Percentiles rank a stretch among this genome's conserved stretches.
These are phyloP conservation scores for Petunia hybrid DNA, from an alignment of 305 asterid species.

Conservation along the genomic window DNA sequence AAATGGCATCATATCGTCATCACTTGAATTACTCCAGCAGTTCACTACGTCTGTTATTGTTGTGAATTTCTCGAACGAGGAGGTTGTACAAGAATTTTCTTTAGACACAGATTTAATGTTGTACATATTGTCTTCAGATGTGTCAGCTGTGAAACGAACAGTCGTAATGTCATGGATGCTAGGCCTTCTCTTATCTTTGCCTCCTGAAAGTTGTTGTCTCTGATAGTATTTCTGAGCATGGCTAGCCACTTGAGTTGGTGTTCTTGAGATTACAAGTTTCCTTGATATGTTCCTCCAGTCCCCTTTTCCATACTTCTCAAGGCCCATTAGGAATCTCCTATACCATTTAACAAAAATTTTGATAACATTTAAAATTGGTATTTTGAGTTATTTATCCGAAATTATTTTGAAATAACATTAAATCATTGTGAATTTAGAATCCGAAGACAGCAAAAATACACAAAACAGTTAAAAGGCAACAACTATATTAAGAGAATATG, in stretches of 20 bases:
- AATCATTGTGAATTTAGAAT: too few relatives aligned
- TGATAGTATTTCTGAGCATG: conserved; percentile 90
- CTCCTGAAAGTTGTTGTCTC: conserved; percentile 66
- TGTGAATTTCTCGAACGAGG: conserved; percentile 6
- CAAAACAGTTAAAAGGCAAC: background rate
- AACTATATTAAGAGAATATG: background rate
- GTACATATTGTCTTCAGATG: conserved; percentile 27
- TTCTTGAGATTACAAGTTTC: conserved; percentile 42
- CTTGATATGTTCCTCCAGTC: conserved; percentile 60
- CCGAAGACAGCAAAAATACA: background rate
- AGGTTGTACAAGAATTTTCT: background rate
- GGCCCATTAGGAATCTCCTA: conserved; percentile 41
- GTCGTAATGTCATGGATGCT: conserved; percentile 92
- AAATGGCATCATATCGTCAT: conserved; percentile 6
- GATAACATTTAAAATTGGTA: background rate
- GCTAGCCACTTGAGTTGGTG: conserved; percentile 96
- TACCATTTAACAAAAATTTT: background rate
- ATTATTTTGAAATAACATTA: too few relatives aligned
- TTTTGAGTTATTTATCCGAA: too few relatives aligned
- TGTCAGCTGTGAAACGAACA: conserved; percentile 37
- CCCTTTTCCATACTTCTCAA: conserved; percentile 43
- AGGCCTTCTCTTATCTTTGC: conserved; percentile 84
- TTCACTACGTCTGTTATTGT: background rate
- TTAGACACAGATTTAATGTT: background rate
- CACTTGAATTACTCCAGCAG: conserved; percentile 2